phyloP scores from a whole-genome alignment of 2,329 filamentous ascomycete genomes.

The Alternaria brassicae region DNA sequence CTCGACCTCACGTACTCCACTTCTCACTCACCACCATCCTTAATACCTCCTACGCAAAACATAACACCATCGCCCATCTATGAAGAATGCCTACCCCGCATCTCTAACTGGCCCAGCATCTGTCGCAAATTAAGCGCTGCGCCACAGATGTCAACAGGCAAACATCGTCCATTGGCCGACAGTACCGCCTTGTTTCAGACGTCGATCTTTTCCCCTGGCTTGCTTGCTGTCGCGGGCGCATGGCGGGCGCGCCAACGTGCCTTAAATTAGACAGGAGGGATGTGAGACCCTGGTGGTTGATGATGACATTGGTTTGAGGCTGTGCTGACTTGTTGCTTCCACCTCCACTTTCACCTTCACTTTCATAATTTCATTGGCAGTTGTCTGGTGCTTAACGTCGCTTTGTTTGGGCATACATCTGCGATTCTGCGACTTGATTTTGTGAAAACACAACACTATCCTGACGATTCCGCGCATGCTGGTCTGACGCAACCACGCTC shows the following conservation, averaged over 20 bases:
- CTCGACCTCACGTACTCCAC: not conserved
- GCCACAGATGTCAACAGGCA: constrained; percentile 33
- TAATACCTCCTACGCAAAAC: not conserved
- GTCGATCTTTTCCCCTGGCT: constrained; percentile 25
- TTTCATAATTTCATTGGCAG: not conserved
- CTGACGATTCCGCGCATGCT: not conserved
- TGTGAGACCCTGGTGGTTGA: constrained; percentile 18
- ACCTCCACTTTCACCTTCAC: constrained; percentile 2
- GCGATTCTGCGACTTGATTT: not conserved
- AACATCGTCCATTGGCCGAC: constrained; percentile 28
- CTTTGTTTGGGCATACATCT: not conserved
- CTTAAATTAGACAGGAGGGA: constrained; percentile 15
- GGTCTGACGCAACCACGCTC: not conserved
- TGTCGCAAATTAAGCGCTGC: constrained; percentile 43
- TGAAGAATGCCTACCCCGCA: not conserved
- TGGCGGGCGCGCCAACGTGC: constrained; percentile 16
- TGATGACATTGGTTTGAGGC: constrained; percentile 20
- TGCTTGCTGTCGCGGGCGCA: not conserved
- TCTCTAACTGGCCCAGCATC: constrained; percentile 21
- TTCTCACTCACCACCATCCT: not conserved
- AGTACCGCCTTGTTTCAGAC: constrained; percentile 26
- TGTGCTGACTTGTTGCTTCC: constrained; percentile 7
- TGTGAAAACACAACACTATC: not conserved
- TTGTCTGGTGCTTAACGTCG: not conserved
- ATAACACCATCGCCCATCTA: not conserved